Percentiles rank a stretch among this genome's conserved stretches.
Conservation (phyloP, 768 basidiomycete genomes). For the Pleurotus giganteus region DNA sequence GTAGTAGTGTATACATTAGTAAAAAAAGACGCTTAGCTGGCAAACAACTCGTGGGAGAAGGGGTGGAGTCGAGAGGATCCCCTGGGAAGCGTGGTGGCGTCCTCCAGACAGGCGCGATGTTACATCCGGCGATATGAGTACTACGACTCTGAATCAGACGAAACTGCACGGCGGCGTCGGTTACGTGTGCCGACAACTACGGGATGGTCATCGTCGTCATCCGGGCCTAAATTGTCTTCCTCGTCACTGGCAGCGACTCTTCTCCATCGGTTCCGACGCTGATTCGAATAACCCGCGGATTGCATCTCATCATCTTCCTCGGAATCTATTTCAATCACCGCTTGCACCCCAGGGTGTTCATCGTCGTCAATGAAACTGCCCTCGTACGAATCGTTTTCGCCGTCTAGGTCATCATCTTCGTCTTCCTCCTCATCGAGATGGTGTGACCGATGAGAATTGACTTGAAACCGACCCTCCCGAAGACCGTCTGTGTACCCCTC, state of each 20-base stretch:
- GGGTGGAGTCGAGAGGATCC: too few relatives aligned
- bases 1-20: too few relatives aligned
- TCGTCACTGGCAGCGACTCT: slow-evolving; percentile 5
- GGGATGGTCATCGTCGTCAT: slow-evolving; percentile 13
- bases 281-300: too few relatives aligned
- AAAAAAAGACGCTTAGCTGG: too few relatives aligned
- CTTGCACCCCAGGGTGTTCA: slow-evolving; percentile 11
- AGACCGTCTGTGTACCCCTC: slow-evolving; percentile 12
- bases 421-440: slow-evolving; percentile 18
- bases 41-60: too few relatives aligned
- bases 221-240: slow-evolving; percentile 8
- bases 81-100: too few relatives aligned
- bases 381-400: slow-evolving; percentile 42
- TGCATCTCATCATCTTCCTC: too few relatives aligned
- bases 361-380: slow-evolving; percentile 58
- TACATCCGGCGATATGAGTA: too few relatives aligned
- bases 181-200: background rate
- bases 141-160: background rate
- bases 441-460: slow-evolving; percentile 8
- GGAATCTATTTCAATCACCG: background rate
- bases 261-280: slow-evolving; percentile 2
- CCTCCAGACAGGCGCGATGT: too few relatives aligned
- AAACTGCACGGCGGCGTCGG: background rate
- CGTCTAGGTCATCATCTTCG: slow-evolving; percentile 20
- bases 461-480: background rate